Evolutionary conservation across 1,284 basidiomycete genomes (phyloP), one percentile per base, ranked within the genome.

Genomic region (Agaricales sp.): DNA sequence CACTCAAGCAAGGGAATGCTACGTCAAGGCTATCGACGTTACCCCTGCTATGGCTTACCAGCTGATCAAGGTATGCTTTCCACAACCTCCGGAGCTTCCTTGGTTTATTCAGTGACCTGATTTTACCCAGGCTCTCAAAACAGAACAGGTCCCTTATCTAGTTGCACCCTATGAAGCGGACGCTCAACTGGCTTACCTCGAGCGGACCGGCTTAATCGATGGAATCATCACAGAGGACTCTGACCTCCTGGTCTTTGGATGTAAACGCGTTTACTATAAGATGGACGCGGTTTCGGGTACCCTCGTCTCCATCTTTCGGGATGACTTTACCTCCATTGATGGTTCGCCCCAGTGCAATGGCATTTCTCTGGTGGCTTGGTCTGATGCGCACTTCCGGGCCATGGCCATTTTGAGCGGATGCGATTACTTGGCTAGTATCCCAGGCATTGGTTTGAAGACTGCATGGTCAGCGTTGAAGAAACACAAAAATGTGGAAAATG

Each of bases 161-260:
- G 96, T 99, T 3, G 96, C 96, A 3, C 96, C 96, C 0, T 99
- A 99, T 65, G 96, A 99, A 71, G 96, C 96, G 0, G 96, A 99
- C 61, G 93, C 96, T 0, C 96, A 99, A 65, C 78, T 99, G 51
- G 88, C 92, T 49, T 98, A 86, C 66, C 75, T 99, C 45, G 96
- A 99, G 62, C 80, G 79, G 43, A 67, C 73, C 41, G 89, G 91
- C 12, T 61, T 90, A 46, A 91, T 96, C 47, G 86, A 96, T 62
- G 96, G 84, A 2, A 87, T 99, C 62, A 79, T 99, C 58, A 98
- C 96, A 1, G 96, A 99, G 66, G 96, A 99, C 68, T 98, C 95
- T 3, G 96, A 99, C 67, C 73, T 99, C 47, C 83, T 99, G 54
- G 94, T 99, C 37, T 99, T 97, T 61, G 96, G 95, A 12, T 96